These are phyloP conservation scores for Zoysia pacifica DNA, from an alignment of 176 grass and related monocot genomes.

Conservation along the genomic window DNA sequence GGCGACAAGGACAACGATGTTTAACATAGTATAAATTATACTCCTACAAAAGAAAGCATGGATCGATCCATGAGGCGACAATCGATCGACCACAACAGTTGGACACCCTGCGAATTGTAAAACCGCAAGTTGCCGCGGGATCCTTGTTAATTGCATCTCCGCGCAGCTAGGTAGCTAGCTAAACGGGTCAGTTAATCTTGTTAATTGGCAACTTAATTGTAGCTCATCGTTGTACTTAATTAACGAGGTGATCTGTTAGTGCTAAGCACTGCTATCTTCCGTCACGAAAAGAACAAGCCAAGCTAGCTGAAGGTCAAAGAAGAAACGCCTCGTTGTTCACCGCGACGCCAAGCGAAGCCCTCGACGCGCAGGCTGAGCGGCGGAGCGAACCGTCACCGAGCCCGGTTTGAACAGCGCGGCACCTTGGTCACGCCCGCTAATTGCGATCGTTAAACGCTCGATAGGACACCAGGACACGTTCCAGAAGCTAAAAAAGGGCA, in stretches of 20 bases:
- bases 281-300: background rate
- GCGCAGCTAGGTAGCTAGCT: background rate
- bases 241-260: background rate
- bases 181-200: background rate
- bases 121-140: conserved; percentile 35
- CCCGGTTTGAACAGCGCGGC: background rate
- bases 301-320: background rate
- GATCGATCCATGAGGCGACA: conserved; percentile 12
- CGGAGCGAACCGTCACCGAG: background rate
- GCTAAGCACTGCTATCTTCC: background rate
- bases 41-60: too few species aligned
- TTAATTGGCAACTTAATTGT: conserved; percentile 31
- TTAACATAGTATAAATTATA: background rate
- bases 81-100: conserved; percentile 3
- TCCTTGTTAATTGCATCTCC: conserved; percentile 16
- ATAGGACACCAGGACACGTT: background rate
- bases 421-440: background rate
- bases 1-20: background rate
- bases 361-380: too few species aligned
- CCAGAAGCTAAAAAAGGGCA: background rate
- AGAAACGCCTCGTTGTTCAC: too few species aligned
- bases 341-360: too few species aligned
- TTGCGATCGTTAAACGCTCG: too few species aligned
- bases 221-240: background rate
- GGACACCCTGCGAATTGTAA: conserved; percentile 6